A percentile compares a stretch with the other conserved stretches of the same genome.
Evolutionary conservation across 345 rosid genomes (phyloP).

Genomic region (Syzygium aqueum): DNA sequence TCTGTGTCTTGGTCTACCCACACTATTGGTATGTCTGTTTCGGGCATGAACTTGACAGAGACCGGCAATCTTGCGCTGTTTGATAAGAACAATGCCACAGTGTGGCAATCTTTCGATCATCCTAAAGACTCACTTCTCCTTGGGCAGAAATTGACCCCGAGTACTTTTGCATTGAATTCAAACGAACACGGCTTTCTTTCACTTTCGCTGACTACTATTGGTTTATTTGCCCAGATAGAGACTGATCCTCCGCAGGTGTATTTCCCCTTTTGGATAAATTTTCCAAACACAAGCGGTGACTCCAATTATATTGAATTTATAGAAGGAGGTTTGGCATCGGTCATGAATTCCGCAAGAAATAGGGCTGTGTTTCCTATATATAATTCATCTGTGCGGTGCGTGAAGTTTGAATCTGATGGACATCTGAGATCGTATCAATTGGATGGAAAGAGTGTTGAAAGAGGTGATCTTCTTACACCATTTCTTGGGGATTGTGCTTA

Average conservation of each 20-base stretch:
- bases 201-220: slow-evolving; percentile 1
- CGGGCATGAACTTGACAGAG: background rate
- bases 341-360: background rate
- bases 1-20: slow-evolving; percentile 7
- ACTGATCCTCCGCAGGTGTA: slow-evolving; percentile 4
- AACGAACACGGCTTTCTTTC: too few relatives aligned
- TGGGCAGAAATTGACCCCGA: slow-evolving; percentile 9
- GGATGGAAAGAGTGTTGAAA: background rate
- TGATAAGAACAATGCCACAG: background rate
- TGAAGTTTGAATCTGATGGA: slow-evolving; percentile 14
- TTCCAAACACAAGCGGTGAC: background rate
- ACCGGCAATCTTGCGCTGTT: slow-evolving; percentile 5
- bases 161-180: too few relatives aligned
- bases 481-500: background rate
- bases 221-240: slow-evolving; percentile 2
- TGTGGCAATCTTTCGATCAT: slow-evolving; percentile 14
- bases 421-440: slow-evolving; percentile 10
- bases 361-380: too few relatives aligned
- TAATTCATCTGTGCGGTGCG: background rate
- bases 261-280: background rate
- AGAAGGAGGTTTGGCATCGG: background rate
- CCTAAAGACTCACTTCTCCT: slow-evolving; percentile 11
- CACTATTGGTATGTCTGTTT: background rate
- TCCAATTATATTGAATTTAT: background rate
- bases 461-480: background rate